Evolutionary conservation across 306 rosid genomes (phyloP), one percentile per base, ranked within the genome.

Genomic region (Cajanus cajan): DNA sequence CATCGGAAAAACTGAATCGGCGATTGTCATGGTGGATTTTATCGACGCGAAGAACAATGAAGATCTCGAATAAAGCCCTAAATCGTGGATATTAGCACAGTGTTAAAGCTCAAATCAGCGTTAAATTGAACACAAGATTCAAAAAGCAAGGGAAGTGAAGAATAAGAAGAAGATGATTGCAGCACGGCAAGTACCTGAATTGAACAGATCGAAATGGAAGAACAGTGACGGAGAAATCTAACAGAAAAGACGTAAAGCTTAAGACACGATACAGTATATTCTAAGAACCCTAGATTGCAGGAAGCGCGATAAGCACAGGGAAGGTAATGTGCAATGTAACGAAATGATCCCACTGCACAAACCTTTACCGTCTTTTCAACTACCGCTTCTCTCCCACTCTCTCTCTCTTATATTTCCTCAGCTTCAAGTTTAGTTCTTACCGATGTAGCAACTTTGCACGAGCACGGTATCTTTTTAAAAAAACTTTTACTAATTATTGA

Each of bases 1-100:
- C 90, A 87, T 82, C 84, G 88, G 89, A 68, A 80, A 88, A 63
- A 79, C 85, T 70, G 96, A 93, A 85, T 88, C 94, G 63, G 94
- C 83, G 77, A 93, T 87, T 61, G 97, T 93, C 99, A 93, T 91
- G 78, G 68, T 21, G 65, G 76, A 82, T 48, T 57, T 25, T 36
- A 12, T 22, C 21, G 63, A 71, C 40, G 72, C 36, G 16, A 68
- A n/a, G 1, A 14, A 62, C 48, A 64, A 76, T 12, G 64, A 82
- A 82, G 87, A 90, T 87, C 87, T 67, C 68, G 51, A 83, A 68
- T 31, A 61, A 64, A 65, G 50, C 63, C 81, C 82, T 75, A 66
- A 72, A 31, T 70, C 54, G 36, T 51, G 9, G 47, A 83, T 31
- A 78, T 12, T 24, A 83, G 25, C 54, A 15, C 13, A 13, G 8